Evolutionary conservation across 202 grass and related monocot species (phyloP).

Genomic region (Cymbopogon flexuosus): DNA sequence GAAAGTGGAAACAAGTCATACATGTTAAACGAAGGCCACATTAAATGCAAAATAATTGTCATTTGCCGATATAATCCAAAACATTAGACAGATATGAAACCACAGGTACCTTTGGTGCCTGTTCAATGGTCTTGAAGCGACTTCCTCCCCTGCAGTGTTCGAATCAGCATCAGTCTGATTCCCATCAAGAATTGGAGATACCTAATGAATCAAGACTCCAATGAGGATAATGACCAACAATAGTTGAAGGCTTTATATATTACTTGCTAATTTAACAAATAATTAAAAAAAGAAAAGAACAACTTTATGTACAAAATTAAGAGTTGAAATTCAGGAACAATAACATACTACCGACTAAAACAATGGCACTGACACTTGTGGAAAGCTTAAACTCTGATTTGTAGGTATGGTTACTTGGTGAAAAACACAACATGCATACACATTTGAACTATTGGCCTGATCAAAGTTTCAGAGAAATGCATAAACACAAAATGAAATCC

Average conservation of each 20-base stretch:
- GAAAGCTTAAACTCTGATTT: background rate
- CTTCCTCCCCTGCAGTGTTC: constrained; percentile 53
- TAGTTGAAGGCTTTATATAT: background rate
- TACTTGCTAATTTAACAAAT: background rate
- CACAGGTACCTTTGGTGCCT: constrained; percentile 58
- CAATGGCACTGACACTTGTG: background rate
- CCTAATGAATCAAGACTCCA: constrained; percentile 60
- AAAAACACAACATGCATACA: constrained; percentile 1
- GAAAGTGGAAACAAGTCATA: constrained; percentile 41
- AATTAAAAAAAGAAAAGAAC: background rate
- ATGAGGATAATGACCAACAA: constrained; percentile 39
- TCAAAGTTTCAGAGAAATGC: background rate
- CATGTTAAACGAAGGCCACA: constrained; percentile 17
- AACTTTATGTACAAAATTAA: background rate
- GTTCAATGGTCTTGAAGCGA: constrained; percentile 55
- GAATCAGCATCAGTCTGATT: constrained; percentile 71
- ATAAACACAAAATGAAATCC: background rate
- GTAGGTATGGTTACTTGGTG: background rate
- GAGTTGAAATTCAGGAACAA: background rate
- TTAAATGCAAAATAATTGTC: background rate
- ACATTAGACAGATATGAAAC: constrained; percentile 13
- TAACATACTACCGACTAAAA: background rate
- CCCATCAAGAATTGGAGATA: constrained; percentile 67
- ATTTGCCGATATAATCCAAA: constrained; percentile 4
- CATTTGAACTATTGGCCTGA: background rate